These are phyloP conservation scores for Oxytropis ochrocephala DNA, from an alignment of 306 rosid genomes.

Conservation along the genomic window DNA sequence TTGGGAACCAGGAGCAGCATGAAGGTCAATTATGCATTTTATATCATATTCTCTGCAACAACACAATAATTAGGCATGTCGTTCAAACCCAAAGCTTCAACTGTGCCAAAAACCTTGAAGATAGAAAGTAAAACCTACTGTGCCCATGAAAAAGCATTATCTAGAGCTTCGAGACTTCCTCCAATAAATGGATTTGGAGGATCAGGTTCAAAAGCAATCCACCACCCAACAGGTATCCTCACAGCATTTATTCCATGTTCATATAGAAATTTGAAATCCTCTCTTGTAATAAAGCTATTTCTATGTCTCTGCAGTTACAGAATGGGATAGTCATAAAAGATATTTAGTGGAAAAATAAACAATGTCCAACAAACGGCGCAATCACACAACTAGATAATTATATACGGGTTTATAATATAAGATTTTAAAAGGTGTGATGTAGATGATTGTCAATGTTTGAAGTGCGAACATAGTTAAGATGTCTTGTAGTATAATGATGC, in stretches of 20 bases:
- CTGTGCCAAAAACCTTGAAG: background rate
- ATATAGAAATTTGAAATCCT: constrained; percentile 74
- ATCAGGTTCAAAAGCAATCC: constrained; percentile 97
- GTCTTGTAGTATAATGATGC: too few relatives aligned
- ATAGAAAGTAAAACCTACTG: constrained; percentile 54
- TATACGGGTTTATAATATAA: too few relatives aligned
- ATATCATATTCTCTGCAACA: constrained; percentile 62
- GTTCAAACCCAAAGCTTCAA: constrained; percentile 13
- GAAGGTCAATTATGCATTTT: constrained; percentile 90
- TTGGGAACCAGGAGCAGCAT: constrained; percentile 92
- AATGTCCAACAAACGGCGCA: background rate
- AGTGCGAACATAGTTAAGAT: too few relatives aligned
- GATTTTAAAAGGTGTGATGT: too few relatives aligned
- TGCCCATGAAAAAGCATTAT: constrained; percentile 95
- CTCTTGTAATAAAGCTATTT: constrained; percentile 62
- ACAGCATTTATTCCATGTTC: constrained; percentile 87
- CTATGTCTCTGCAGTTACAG: constrained; percentile 73
- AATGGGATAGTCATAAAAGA: background rate
- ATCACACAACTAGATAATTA: too few relatives aligned
- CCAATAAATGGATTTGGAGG: constrained; percentile 88
- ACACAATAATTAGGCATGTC: constrained; percentile 15
- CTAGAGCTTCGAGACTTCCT: constrained; percentile 83
- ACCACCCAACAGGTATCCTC: constrained; percentile 97
- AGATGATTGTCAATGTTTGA: too few relatives aligned
- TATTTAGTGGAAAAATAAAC: background rate